Base-by-base conservation (phyloP, 495 filamentous ascomycete genomes). In the Penicillium macrosclerotiorum region DNA sequence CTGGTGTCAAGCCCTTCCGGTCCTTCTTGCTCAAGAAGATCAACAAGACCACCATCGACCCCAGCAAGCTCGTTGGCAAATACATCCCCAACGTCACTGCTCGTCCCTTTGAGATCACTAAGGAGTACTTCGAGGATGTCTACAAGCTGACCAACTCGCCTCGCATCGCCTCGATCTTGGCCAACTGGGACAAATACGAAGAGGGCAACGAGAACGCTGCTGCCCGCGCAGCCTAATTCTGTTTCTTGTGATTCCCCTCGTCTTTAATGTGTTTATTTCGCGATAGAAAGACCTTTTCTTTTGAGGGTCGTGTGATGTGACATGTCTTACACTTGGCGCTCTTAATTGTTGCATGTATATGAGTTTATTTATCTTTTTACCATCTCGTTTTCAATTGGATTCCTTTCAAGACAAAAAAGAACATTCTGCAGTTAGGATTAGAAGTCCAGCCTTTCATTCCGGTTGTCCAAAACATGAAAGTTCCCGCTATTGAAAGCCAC, bases 61-160 rank as follows among this genome's bases (percentile, higher is more conserved):
- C 93, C 12, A 83, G 86, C 72, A 98, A 97, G 74, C 70, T 98
- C 54, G 72, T 98, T 53, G 94, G 93, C 44, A 98, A 98, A 75
- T 98, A 98, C 74, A 96, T 98, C 48, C 93, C 93, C 52, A 98
- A 98, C 65, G 93, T 98, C 39, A 98, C 93, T 12, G 93, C 93
- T 24, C 82, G 83, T 60, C 93, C 93, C 12, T 98, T 98, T 65
- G 87, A 93, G 63, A 77, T 98, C 35, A 91, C 88, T 14, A 96
- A 94, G 77, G 94, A 96, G 68, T 98, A 98, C 73, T 98, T 98
- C 66, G 91, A 98, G 76, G 92, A 97, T 59, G 93, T 98, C 18
- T 96, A 96, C 71, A 77, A 78, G 26, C 74, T 98, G 54, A 98
- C 93, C 4, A 96, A 90, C 63, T 91, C 86, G 4, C 93, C 93